Evolutionary conservation across 2,329 filamentous ascomycete species (phyloP), one percentile per base, ranked within the genome.

Genomic region (Colletotrichum sp.): DNA sequence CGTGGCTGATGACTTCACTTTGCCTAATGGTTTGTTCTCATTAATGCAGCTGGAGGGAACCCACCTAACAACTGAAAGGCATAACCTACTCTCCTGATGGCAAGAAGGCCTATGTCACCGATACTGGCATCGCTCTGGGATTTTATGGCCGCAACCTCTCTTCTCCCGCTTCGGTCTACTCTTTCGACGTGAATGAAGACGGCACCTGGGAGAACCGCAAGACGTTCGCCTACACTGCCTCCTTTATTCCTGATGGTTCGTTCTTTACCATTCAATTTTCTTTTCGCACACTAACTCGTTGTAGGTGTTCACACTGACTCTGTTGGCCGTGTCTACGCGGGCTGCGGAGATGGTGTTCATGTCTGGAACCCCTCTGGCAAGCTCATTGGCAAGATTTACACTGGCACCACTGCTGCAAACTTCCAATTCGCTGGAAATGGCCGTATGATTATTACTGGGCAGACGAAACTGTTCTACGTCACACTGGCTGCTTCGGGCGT

Each of bases 181-280:
- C 86, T 4, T 90, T 83, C 57, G 83, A 88, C 5, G 87, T 90
- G 3, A 78, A 82, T 9, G 72, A 83, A 2, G 87, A 89, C 52
- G 88, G 88, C 26, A 88, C 88, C 0, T 88, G 84, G 71, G 83
- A 85, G 5, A 88, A 89, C 79, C 84, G 88, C 70, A 87, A 87
- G 72, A 86, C 88, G 0, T 94, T 94, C 79, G 91, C 92, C 0
- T 92, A 88, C 76, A 84, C 86, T 3, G 86, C 89, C 65, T 80
- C 85, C 3, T 89, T 90, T 3, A 84, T 91, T 3, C 91, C 92
- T 0, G 92, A 94, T 77, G 92, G 93, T 83, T 83, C 64, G 83
- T 30, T 16, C 1, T 16, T n/a, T 8, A 0, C 8, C 26, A 12
- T 16, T 3, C 55, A 4, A 16, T 6, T 59, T 13, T 9, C 15